Conservation (phyloP, 768 basidiomycete species). For the Lactifluus hygrophoroides region DNA sequence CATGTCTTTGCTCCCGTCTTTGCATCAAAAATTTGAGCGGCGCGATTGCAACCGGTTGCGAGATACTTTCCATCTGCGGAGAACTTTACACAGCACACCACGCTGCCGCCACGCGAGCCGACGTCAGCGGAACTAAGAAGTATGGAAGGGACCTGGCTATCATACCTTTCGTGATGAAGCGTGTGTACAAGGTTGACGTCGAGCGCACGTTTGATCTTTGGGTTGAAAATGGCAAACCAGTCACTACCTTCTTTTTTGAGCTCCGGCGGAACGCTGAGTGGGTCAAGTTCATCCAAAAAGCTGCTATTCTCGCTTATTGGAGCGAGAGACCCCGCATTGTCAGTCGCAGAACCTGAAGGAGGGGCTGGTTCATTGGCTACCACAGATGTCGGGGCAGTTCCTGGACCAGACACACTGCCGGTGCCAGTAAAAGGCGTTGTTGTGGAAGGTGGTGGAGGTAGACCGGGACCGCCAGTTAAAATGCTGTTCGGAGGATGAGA, state of each 20-base stretch:
- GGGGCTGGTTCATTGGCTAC: not conserved
- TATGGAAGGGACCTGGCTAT: slow-evolving; percentile 5
- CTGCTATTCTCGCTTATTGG: slow-evolving; percentile 19
- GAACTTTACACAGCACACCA: slow-evolving; percentile 87
- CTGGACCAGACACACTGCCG: slow-evolving; percentile 14
- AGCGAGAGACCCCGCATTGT: slow-evolving; percentile 12
- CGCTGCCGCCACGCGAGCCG: slow-evolving; percentile 32
- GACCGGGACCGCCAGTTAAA: slow-evolving; percentile 18
- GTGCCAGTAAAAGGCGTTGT: slow-evolving; percentile 17
- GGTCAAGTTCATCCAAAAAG: slow-evolving; percentile 45
- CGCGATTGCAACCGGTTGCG: slow-evolving; percentile 94
- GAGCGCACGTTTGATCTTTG: slow-evolving; percentile 65
- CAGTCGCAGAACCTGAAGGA: not conserved
- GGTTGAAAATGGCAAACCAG: slow-evolving; percentile 87
- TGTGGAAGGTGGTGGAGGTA: slow-evolving; percentile 20
- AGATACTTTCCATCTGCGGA: slow-evolving; percentile 89
- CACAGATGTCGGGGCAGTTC: slow-evolving; percentile 13
- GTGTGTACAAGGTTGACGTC: slow-evolving; percentile 80
- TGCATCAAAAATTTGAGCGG: slow-evolving; percentile 91
- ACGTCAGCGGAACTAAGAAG: not conserved
- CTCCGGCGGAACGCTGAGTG: slow-evolving; percentile 41
- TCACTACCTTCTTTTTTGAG: slow-evolving; percentile 69
- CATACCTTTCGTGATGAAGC: slow-evolving; percentile 83
- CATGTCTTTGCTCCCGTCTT: slow-evolving; percentile 79
- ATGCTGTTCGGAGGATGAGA: slow-evolving; percentile 13